A percentile compares a stretch with the other conserved stretches of the same genome.
Conservation (phyloP, 345 rosid species). For the Moricandia moricandioides region DNA sequence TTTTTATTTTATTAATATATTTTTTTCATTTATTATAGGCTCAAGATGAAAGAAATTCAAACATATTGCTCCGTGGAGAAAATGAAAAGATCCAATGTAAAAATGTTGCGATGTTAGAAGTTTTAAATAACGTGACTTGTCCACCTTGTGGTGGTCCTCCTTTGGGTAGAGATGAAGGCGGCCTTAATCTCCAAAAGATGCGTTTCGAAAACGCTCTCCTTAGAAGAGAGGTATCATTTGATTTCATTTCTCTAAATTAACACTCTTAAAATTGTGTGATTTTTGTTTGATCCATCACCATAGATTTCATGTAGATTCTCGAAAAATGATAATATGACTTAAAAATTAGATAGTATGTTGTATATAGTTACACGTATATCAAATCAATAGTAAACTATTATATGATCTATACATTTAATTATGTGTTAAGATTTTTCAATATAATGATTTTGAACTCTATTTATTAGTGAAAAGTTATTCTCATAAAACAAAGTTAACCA, state of each 20-base stretch:
- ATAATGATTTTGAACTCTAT: too few relatives aligned
- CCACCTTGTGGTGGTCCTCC: conserved; percentile 72
- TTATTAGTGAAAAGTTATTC: too few relatives aligned
- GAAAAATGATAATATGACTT: background rate
- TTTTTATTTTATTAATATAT: background rate
- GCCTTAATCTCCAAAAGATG: conserved; percentile 37
- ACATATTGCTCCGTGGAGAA: conserved; percentile 53
- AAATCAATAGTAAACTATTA: too few relatives aligned
- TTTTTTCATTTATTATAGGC: conserved; percentile 35
- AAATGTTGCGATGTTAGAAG: conserved; percentile 51
- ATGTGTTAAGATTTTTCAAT: too few relatives aligned
- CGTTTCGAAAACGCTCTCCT: conserved; percentile 48
- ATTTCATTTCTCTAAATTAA: background rate
- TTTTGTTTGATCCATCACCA: background rate
- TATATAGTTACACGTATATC: too few relatives aligned
- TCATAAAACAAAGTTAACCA: too few relatives aligned
- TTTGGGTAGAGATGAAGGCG: conserved; percentile 46
- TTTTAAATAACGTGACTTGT: conserved; percentile 54
- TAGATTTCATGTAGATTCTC: background rate
- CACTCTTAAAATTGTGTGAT: background rate
- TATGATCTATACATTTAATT: too few relatives aligned
- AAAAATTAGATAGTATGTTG: background rate
- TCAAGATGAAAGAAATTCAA: conserved; percentile 49
- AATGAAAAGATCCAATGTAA: conserved; percentile 55
- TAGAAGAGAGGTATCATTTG: conserved; percentile 46